Conservation (phyloP, 805 yeast species). For the Lachancea sp. region DNA sequence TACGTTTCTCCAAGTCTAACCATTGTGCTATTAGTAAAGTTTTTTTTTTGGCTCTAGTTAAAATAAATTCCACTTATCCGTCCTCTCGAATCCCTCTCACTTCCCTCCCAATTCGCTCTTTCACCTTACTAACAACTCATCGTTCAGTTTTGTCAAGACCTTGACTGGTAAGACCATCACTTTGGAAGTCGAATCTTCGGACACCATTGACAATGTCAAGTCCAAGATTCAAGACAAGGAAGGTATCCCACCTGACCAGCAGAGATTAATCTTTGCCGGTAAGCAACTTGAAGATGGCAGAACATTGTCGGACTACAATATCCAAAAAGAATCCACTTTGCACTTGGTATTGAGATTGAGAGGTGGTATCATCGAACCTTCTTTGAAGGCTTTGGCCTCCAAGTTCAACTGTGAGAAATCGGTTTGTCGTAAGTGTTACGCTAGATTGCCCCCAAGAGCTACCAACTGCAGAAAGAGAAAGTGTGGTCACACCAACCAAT, state of each 20-base stretch:
- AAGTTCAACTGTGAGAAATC: conserved; percentile 99
- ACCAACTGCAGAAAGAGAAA: conserved; percentile 99
- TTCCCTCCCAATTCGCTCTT: not conserved
- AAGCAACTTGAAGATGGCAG: conserved; percentile 99
- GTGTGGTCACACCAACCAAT: conserved; percentile 99
- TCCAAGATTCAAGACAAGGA: conserved; percentile 98
- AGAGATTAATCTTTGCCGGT: conserved; percentile 99
- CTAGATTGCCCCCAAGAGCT: conserved; percentile 99
- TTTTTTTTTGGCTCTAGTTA: no score
- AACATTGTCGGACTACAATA: conserved; percentile 98
- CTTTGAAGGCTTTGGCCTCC: conserved; percentile 97
- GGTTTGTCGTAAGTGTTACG: conserved; percentile 99
- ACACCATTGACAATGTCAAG: conserved; percentile 98
- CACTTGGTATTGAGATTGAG: conserved; percentile 95
- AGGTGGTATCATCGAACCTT: conserved; percentile 99
- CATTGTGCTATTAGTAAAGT: no score
- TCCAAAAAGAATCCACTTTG: conserved; percentile 98
- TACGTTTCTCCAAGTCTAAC: no score
- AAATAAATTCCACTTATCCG: no score
- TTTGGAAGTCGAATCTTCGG: conserved; percentile 97
- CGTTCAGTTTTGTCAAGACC: conserved; percentile 65
- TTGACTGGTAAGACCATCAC: conserved; percentile 92
- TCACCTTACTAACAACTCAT: conserved; percentile 9
- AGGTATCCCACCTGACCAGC: conserved; percentile 99
- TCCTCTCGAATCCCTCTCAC: not conserved